Base-by-base conservation (phyloP, 495 filamentous ascomycete genomes). In the Tetracladium marchalianum region DNA sequence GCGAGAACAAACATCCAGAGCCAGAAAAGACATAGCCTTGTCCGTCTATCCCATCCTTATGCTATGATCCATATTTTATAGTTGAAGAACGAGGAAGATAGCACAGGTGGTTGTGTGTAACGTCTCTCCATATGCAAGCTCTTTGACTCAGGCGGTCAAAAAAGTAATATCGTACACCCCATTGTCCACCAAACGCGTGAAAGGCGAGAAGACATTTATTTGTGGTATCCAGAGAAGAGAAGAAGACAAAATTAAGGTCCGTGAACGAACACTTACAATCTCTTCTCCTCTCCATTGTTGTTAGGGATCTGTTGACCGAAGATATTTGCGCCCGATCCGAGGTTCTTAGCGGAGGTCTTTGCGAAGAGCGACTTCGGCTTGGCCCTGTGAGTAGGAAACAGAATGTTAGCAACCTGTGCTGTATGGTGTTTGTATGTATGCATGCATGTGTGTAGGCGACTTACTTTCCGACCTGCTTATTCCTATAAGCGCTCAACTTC, bases 401-500 rank as follows among this genome's bases (percentile, higher is more conserved):
- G 16, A 47, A 39, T 27, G 44, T 62, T 35, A 57, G 48, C 33
- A 36, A 49, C 35, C 11, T 22, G 32, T 11, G 11, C 12, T 22
- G 39, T 27, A 39, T 38, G 16, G 5, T 13, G 43, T 18, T 17
- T 11, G 13, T 13, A 27, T 35, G 15, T 17, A 17, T n/a, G 16
- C 13, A 39, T 3, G 8, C 5, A 32, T 6, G 16, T 39, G 22
- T 10, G 17, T 41, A 40, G n/a, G 19, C 6, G 27, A 72, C 76
- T 59, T 67, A 82, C 78, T 83, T 85, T 53, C 65, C 63, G 55
- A 85, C 82, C 33, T 82, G 81, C 72, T 90, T 90, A 60, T 77
- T 83, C 69, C 88, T 87, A 61, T 90, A 78, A 39, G 84, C 81
- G 43, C 71, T 82, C 56, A 96, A 66, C 66, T 96, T 96, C 66